Percentiles rank a stretch among this genome's conserved stretches.
Conservation (phyloP, 176 grass and related monocot species). For the Echinochloa phyllopogon region DNA sequence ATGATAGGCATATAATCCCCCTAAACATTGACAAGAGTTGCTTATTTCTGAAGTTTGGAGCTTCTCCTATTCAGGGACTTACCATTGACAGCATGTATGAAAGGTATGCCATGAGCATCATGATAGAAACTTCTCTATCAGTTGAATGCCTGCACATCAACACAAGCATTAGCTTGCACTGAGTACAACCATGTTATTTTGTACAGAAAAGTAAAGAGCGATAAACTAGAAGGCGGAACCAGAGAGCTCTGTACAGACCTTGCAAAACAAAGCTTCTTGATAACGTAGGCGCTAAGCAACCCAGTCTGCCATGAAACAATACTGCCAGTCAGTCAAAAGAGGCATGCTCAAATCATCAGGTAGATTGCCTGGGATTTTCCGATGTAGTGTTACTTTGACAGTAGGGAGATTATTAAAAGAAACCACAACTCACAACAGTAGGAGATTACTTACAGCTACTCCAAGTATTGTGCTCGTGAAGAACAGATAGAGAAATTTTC, state of each 20-base stretch:
- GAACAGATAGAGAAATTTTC: constrained; percentile 85
- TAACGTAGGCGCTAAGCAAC: constrained; percentile 90
- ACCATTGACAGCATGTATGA: constrained; percentile 92
- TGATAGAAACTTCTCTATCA: constrained; percentile 95
- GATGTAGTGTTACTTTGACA: background rate
- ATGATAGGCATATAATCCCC: background rate
- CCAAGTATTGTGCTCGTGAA: constrained; percentile 82
- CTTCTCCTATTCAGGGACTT: constrained; percentile 43
- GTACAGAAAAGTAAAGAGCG: constrained; percentile 3
- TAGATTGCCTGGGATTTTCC: constrained; percentile 9
- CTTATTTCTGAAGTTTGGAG: constrained; percentile 11
- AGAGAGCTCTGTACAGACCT: constrained; percentile 65
- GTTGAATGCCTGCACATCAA: constrained; percentile 78
- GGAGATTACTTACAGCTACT: constrained; percentile 68
- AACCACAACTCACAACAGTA: background rate
- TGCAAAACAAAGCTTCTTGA: constrained; percentile 87
- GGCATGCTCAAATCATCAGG: constrained; percentile 16
- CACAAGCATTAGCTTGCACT: background rate
- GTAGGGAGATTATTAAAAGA: constrained; percentile 7
- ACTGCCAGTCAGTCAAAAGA: constrained; percentile 38
- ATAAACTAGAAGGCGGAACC: background rate
- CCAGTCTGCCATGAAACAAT: constrained; percentile 69
- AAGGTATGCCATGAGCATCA: constrained; percentile 97
- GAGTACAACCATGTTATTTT: background rate
- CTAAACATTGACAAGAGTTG: background rate